These are phyloP conservation scores for Pleurozium schreberi DNA, from an alignment of 225 moss, liverwort and hornwort genomes.

Conservation along the genomic window DNA sequence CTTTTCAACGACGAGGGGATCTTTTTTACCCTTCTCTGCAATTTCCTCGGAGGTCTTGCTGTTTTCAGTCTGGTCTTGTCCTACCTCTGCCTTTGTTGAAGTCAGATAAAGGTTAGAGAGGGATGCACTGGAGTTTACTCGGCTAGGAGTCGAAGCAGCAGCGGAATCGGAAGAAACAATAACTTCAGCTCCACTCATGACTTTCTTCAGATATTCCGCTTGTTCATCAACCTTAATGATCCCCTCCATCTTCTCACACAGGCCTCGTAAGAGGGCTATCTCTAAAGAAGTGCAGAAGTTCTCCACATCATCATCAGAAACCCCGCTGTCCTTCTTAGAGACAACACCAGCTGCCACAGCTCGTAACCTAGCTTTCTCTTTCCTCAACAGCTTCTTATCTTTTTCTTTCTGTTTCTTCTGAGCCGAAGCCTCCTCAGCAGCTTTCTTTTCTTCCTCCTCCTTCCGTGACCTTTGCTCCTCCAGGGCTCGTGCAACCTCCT, in stretches of 20 bases:
- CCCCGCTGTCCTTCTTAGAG: slow-evolving; percentile 20
- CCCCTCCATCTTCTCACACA: slow-evolving; percentile 66
- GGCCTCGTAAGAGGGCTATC: slow-evolving; percentile 46
- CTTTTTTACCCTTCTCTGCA: slow-evolving; percentile 28
- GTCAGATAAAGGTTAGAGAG: background rate
- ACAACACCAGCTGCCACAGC: slow-evolving; percentile 43
- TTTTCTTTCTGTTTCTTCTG: slow-evolving; percentile 82
- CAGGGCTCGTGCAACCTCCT: slow-evolving; percentile 47
- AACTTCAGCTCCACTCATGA: slow-evolving; percentile 33
- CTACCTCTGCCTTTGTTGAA: background rate
- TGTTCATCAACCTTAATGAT: slow-evolving; percentile 21
- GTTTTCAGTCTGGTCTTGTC: background rate
- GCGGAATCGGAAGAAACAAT: slow-evolving; percentile 35
- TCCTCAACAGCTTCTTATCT: slow-evolving; percentile 80
- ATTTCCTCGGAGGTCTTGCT: background rate
- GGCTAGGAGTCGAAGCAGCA: slow-evolving; percentile 16
- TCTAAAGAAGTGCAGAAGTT: slow-evolving; percentile 58
- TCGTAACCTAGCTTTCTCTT: slow-evolving; percentile 80
- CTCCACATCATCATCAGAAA: slow-evolving; percentile 64
- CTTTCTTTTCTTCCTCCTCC: slow-evolving; percentile 58
- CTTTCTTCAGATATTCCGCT: slow-evolving; percentile 34
- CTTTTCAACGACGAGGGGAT: slow-evolving; percentile 16
- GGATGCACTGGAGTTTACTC: slow-evolving; percentile 1
- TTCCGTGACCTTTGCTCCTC: slow-evolving; percentile 72
- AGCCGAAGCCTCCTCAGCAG: slow-evolving; percentile 58